Conservation (phyloP, 306 rosid species). For the Corylus heterophylla region DNA sequence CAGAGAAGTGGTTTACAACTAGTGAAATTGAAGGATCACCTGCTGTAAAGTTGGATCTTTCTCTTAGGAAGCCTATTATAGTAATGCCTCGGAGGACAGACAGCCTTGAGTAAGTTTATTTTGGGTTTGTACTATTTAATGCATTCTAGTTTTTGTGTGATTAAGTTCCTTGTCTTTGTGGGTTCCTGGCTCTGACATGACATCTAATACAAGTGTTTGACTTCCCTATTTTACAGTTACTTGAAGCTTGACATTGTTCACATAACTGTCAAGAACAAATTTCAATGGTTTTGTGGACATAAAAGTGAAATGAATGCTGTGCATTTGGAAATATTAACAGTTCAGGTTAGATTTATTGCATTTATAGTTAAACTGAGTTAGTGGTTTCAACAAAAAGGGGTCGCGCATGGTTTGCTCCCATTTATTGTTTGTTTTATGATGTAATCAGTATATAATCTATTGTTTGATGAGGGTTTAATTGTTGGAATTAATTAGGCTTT, state of each 20-base stretch:
- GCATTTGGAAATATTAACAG: conserved; percentile 76
- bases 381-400: conserved; percentile 17
- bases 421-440: neutral
- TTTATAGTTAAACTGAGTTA: conserved; percentile 6
- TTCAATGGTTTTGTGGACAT: conserved; percentile 85
- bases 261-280: conserved; percentile 78
- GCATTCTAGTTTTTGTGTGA: conserved; percentile 3
- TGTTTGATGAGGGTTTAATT: neutral
- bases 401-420: conserved; percentile 11
- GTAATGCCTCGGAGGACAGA: conserved; percentile 88
- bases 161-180: conserved; percentile 4
- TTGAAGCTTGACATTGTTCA: conserved; percentile 98
- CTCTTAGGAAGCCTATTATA: conserved; percentile 90
- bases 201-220: conserved; percentile 28
- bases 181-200: conserved; percentile 2
- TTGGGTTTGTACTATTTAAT: conserved; percentile 14
- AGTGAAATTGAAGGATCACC: conserved; percentile 96
- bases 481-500: neutral
- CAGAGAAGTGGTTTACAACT: conserved; percentile 91
- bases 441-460: neutral
- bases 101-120: conserved; percentile 77
- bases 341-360: conserved; percentile 62
- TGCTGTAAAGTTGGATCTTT: conserved; percentile 88
- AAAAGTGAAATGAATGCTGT: conserved; percentile 78
- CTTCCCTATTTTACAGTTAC: conserved; percentile 59